Evolutionary conservation across 2,329 filamentous ascomycete species (phyloP), one percentile per base, ranked within the genome.

Genomic region (Coleophoma eucalyptorum): DNA sequence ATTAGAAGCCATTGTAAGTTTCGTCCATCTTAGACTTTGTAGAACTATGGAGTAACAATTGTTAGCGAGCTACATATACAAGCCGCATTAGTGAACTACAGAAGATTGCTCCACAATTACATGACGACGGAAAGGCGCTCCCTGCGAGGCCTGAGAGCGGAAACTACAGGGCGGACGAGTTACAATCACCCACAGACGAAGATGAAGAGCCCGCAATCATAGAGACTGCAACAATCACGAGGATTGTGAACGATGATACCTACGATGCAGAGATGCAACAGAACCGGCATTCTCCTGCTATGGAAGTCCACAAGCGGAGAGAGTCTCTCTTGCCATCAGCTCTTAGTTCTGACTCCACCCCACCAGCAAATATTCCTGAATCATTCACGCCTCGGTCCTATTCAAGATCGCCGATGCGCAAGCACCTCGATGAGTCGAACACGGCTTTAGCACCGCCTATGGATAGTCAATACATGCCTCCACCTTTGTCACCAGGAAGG

Each of bases 1-100:
- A 69, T 76, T 99, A 20, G 90, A 97, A 64, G 89, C 90, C 46
- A 97, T 99, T 73, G 90, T 95, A 76, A 80, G 88, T 81, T 50
- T 48, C 31, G 26, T 26, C 26, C 26, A 3, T 26, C 3, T 26
- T 7, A 26, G 26, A 26, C n/a, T n/a, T n/a, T n/a, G n/a, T 5
- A 26, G 26, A 8, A 26, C 10, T 5, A 26, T 20, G 21, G 43
- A 49, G 59, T 63, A 56, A 65, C 46, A 31, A 42, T 33, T 32
- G 37, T 41, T 61, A 95, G 90, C 86, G 90, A 63, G 84, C 87
- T 57, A 97, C 93, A 2, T 99, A 99, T 67, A 90, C 87, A 47
- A 90, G 86, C 51, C 86, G 94, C 50, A 96, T 97, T 59, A 85
- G 87, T 44, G 94, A 99, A 67, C 75, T 99, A 38, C 83, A 88